A percentile compares a stretch with the other conserved stretches of the same genome.
These are phyloP conservation scores for Chlorella sp. DNA, from an alignment of 139 green algal species.

Conservation along the genomic window DNA sequence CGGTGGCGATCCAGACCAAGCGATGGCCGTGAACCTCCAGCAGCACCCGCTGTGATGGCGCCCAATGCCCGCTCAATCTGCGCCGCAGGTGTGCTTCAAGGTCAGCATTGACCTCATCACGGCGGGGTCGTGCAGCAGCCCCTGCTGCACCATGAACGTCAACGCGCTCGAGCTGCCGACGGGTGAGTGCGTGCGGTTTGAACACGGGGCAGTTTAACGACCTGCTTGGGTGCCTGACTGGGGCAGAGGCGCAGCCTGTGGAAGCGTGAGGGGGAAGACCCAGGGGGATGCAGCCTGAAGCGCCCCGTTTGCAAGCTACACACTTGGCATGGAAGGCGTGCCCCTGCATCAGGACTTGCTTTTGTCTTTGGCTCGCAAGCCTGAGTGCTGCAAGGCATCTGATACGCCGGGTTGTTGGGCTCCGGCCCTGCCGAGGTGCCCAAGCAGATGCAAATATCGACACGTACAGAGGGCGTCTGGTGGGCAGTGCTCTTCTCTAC, in stretches of 20 bases:
- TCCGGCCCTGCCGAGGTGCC: too few relatives aligned
- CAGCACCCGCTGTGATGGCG: neutral
- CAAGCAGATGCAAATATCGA: too few relatives aligned
- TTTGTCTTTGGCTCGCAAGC: too few relatives aligned
- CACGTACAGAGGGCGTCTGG: too few relatives aligned
- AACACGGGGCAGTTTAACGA: neutral
- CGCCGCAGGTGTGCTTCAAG: neutral
- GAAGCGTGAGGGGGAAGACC: neutral
- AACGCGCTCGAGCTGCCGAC: neutral
- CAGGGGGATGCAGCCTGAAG: neutral
- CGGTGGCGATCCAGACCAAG: too few relatives aligned
- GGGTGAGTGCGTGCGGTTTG: neutral
- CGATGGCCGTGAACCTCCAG: too few relatives aligned
- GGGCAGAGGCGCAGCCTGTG: neutral
- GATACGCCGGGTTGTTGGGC: too few relatives aligned
- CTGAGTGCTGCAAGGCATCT: too few relatives aligned
- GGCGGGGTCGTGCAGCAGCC: neutral
- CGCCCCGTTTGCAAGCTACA: too few relatives aligned
- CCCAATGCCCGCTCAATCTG: neutral
- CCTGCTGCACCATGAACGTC: neutral
- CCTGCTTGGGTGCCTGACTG: neutral
- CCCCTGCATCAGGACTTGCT: neutral
- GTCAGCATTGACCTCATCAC: neutral
- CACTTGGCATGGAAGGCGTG: neutral
- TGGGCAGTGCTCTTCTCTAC: too few relatives aligned